A percentile compares a stretch with the other conserved stretches of the same genome.
phyloP scores from a whole-genome alignment of 768 basidiomycete species.

The Kockovaella imperatae region DNA sequence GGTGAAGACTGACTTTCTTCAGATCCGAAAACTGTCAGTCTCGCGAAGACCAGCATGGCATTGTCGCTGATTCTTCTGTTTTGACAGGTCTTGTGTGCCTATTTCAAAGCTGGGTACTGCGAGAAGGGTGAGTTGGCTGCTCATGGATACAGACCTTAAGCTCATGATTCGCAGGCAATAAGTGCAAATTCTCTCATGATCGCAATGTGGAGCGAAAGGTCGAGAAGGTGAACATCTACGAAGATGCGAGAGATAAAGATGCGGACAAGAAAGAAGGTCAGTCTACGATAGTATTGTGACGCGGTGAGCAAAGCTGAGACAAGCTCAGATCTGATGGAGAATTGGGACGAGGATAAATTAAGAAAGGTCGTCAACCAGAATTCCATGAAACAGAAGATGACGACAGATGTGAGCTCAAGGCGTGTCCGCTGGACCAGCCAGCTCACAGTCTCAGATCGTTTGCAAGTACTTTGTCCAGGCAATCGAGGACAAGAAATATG shows the following conservation, averaged over 20 bases:
- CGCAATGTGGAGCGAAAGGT: slow-evolving; percentile 78
- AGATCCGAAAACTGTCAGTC: slow-evolving; percentile 71
- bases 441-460: slow-evolving; percentile 60
- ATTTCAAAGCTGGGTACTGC: slow-evolving; percentile 84
- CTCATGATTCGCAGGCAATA: slow-evolving; percentile 33
- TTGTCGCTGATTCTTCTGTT: not conserved
- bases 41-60: not conserved
- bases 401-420: slow-evolving; percentile 64
- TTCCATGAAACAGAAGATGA: slow-evolving; percentile 82
- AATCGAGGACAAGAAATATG: slow-evolving; percentile 78
- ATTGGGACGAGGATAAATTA: slow-evolving; percentile 93
- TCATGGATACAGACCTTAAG: not conserved
- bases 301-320: slow-evolving; percentile 1
- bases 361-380: slow-evolving; percentile 62
- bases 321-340: slow-evolving; percentile 86
- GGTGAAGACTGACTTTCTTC: slow-evolving; percentile 4
- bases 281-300: slow-evolving; percentile 2
- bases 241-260: slow-evolving; percentile 56
- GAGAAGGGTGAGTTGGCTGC: slow-evolving; percentile 61
- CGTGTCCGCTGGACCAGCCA: not conserved
- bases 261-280: slow-evolving; percentile 70
- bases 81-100: slow-evolving; percentile 64
- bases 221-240: slow-evolving; percentile 92
- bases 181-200: slow-evolving; percentile 96
- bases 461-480: slow-evolving; percentile 97